Percentiles rank a stretch among this genome's conserved stretches.
Evolutionary conservation across 352 stramenopile species (phyloP).

Genomic region (Globisporangium radiosum): DNA sequence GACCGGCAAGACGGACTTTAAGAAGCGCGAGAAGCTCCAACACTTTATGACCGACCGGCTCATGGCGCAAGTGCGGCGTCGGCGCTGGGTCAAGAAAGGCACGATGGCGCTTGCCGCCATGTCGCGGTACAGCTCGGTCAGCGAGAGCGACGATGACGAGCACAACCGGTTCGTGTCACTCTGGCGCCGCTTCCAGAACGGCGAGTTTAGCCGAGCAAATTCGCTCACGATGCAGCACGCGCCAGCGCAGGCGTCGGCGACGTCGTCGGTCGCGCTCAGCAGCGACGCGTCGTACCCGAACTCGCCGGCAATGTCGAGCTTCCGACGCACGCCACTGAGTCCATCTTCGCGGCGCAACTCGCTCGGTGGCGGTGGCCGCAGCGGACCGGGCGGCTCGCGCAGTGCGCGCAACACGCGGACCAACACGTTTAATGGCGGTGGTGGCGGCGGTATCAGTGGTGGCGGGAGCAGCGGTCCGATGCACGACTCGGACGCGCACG

Average conservation of each 20-base stretch:
- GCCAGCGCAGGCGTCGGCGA: conserved; percentile 23
- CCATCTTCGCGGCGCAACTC: conserved; percentile 20
- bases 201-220: conserved; percentile 63
- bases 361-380: not conserved
- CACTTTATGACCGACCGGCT: conserved; percentile 80
- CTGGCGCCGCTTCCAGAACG: conserved; percentile 57
- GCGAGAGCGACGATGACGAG: conserved; percentile 68
- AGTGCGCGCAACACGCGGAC: conserved; percentile 4
- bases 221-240: conserved; percentile 41
- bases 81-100: conserved; percentile 74
- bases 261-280: conserved; percentile 31
- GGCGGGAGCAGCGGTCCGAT: not conserved
- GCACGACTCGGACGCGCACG: conserved; percentile 4
- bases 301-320: conserved; percentile 50
- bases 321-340: conserved; percentile 42
- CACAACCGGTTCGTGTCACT: conserved; percentile 57
- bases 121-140: conserved; percentile 42
- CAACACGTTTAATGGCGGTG: conserved; percentile 8
- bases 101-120: conserved; percentile 23
- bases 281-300: conserved; percentile 58
- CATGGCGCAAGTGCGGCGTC: conserved; percentile 77
- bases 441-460: conserved; percentile 1
- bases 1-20: conserved; percentile 66
- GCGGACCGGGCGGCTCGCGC: not conserved
- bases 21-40: conserved; percentile 78